These are phyloP conservation scores for Venturia oleaginea DNA, from an alignment of 2,329 filamentous ascomycete genomes.

Conservation along the genomic window DNA sequence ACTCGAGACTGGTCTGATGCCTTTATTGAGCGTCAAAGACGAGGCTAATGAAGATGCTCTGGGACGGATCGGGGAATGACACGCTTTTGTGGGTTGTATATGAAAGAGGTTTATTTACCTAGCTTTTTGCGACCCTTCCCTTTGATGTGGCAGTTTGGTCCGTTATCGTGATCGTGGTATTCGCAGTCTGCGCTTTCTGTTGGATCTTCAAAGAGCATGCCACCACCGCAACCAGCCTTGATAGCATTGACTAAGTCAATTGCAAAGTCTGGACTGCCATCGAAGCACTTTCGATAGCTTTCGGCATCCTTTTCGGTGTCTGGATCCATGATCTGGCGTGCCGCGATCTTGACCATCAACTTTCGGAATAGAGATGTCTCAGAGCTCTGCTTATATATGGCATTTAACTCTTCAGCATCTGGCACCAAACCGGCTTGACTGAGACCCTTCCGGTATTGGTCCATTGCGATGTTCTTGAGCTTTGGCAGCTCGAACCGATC, in stretches of 20 bases:
- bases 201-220: constrained; percentile 44
- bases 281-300: constrained; percentile 42
- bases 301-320: constrained; percentile 40
- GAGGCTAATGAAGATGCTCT: neutral
- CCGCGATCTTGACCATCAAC: constrained; percentile 45
- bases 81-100: neutral
- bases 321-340: constrained; percentile 49
- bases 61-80: neutral
- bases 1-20: constrained; percentile 9
- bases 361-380: constrained; percentile 38
- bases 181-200: constrained; percentile 37
- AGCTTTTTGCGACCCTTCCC: constrained; percentile 12
- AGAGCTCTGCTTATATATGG: constrained; percentile 41
- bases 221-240: constrained; percentile 36
- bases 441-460: constrained; percentile 43
- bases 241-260: constrained; percentile 46
- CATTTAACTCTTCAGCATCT: constrained; percentile 45
- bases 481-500: constrained; percentile 41
- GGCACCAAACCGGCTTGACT: constrained; percentile 43
- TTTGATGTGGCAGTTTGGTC: constrained; percentile 25
- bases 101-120: constrained; percentile 11
- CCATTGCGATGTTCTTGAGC: constrained; percentile 46
- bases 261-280: constrained; percentile 41
- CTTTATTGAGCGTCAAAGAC: constrained; percentile 9
- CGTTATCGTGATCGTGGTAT: constrained; percentile 43